Conservation (phyloP, 257 asterid genomes). For the Scutellaria minor region DNA sequence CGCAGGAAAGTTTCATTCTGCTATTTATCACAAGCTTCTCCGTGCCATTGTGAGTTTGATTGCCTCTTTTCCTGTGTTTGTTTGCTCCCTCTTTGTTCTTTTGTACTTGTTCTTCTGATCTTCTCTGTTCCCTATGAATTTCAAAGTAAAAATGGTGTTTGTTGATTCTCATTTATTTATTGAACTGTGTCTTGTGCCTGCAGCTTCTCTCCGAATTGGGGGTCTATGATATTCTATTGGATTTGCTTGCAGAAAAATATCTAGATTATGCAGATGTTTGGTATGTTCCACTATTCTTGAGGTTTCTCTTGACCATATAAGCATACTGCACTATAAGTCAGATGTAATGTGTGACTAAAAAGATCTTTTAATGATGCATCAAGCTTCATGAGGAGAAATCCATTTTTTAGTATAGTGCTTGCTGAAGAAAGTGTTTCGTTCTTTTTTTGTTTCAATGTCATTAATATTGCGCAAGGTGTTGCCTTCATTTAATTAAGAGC, state of each 20-base stretch:
- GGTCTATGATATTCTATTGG: conserved; percentile 56
- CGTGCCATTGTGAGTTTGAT: conserved; percentile 58
- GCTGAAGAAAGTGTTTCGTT: neutral
- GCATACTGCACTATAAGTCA: neutral
- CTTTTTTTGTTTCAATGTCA: neutral
- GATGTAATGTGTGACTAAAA: neutral
- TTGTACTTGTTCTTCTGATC: too few relatives aligned
- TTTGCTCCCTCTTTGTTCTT: neutral
- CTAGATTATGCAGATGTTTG: conserved; percentile 79
- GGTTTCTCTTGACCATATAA: conserved; percentile 13
- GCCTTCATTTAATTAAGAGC: conserved; percentile 4
- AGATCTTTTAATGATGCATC: conserved; percentile 3
- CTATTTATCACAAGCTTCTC: conserved; percentile 76
- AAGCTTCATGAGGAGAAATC: neutral
- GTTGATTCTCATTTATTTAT: conserved; percentile 10
- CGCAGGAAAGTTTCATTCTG: conserved; percentile 74
- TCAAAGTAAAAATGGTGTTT: neutral
- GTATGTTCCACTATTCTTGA: conserved; percentile 46
- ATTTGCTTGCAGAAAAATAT: conserved; percentile 70
- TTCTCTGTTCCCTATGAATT: neutral
- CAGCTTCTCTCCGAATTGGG: conserved; percentile 66
- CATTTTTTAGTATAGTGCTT: neutral
- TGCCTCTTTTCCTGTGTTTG: neutral
- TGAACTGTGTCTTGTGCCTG: conserved; percentile 26
- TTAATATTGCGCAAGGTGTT: neutral